Percentiles rank a stretch among this genome's conserved stretches.
Evolutionary conservation across 2,329 filamentous ascomycete species (phyloP).

Genomic region (Zarea fungicola): DNA sequence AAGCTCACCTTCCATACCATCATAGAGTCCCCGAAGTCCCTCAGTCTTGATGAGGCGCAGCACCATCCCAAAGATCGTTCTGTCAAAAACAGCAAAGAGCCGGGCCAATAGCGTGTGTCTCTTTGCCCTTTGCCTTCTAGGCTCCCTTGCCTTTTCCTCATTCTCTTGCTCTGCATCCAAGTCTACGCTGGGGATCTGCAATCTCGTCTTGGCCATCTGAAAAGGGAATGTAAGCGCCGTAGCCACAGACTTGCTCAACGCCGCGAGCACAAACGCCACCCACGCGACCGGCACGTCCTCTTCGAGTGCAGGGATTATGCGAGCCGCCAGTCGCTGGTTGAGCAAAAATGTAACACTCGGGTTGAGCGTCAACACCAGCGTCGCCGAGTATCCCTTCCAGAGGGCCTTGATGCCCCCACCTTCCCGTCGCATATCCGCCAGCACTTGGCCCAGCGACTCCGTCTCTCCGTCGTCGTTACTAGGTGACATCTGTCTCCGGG

Average conservation of each 20-base stretch:
- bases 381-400: conserved; percentile 85
- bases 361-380: conserved; percentile 74
- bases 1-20: conserved; percentile 70
- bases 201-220: conserved; percentile 74
- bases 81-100: conserved; percentile 23
- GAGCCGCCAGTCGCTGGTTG: conserved; percentile 64
- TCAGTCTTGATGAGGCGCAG: conserved; percentile 55
- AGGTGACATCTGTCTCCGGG: conserved; percentile 69
- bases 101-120: conserved; percentile 12
- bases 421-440: conserved; percentile 58
- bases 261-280: conserved; percentile 52
- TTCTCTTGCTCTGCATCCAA: conserved; percentile 1
- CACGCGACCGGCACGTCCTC: conserved; percentile 34
- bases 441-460: conserved; percentile 49
- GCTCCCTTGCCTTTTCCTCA: not conserved
- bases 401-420: conserved; percentile 65
- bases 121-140: conserved; percentile 10
- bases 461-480: conserved; percentile 20
- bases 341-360: conserved; percentile 82
- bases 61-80: conserved; percentile 60
- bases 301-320: conserved; percentile 47
- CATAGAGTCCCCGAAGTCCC: conserved; percentile 65
- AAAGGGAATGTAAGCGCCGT: conserved; percentile 79
- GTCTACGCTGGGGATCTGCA: conserved; percentile 51
- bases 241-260: conserved; percentile 71